Evolutionary conservation across 169 alveolate genomes (phyloP), one percentile per base, ranked within the genome.

Genomic region (Pseudocohnilembus persalinus): DNA sequence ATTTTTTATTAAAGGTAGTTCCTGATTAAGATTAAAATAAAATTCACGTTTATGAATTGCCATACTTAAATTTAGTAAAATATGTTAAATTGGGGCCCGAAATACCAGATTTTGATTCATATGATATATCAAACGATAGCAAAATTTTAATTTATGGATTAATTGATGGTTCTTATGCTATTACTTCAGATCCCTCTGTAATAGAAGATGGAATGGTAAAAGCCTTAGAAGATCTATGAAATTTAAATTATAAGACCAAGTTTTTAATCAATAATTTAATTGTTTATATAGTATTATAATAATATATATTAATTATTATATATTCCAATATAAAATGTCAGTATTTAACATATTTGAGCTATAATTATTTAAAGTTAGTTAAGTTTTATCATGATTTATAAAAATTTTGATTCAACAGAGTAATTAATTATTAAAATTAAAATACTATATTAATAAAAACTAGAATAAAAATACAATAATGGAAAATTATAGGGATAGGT

Each of bases 181-280:
- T 73, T 15, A 73, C 29, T 73, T 27, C 33, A 73, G 31, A n/a
- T 73, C 31, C 77, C 31, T 73, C 31, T 25, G n/a, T 73, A 73
- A n/a, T 1, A 30, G 30, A 76, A 27, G 29, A 1, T 25, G 68
- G 68, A 11, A 20, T 49, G 26, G 68, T 49, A 29, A 76, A 77
- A 77, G 63, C 28, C 33, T 77, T 77, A 77, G 33, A 77, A 77
- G 82, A 77, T 77, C 33, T 77, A 28, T 77, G 63, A 77, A 77
- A 75, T 75, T 75, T 75, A 75, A 75, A 27, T 64, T 31, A 1
- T 31, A 31, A 29, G 33, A 75, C 33, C 31, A 27, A 30, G 63
- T 31, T 75, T 75, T 75, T 27, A 75, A 75, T 75, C 80, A 31
- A 31, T 75, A n/a, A n/a, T n/a, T n/a, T 35, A 35, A 64, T 31